These are phyloP conservation scores for Penicillium sp. DNA, from an alignment of 2,329 filamentous ascomycete species.

Conservation along the genomic window DNA sequence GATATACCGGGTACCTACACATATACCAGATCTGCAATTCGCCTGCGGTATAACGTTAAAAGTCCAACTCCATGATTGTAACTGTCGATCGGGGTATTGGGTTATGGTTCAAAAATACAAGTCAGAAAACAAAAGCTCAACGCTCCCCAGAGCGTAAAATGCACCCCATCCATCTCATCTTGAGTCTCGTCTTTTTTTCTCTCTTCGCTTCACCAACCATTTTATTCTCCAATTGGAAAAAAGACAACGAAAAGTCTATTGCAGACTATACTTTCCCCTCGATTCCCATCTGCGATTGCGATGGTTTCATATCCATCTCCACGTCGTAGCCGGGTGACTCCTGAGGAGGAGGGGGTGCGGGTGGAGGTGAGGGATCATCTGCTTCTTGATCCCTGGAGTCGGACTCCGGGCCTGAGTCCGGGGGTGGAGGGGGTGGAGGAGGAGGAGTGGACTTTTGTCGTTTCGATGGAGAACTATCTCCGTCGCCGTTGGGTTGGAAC, in stretches of 20 bases:
- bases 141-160: constrained; percentile 1
- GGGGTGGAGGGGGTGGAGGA: constrained; percentile 36
- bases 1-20: too few species aligned
- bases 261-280: constrained; percentile 22
- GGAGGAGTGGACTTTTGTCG: constrained; percentile 50
- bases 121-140: constrained; percentile 1
- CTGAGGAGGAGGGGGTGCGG: neutral
- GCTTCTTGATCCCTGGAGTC: constrained; percentile 13
- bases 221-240: neutral
- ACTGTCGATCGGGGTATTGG: constrained; percentile 24
- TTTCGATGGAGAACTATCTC: constrained; percentile 51
- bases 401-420: constrained; percentile 15
- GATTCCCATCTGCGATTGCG: constrained; percentile 23
- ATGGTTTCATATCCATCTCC: constrained; percentile 8
- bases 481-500: constrained; percentile 18
- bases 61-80: constrained; percentile 13
- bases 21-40: too few species aligned
- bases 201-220: neutral
- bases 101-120: constrained; percentile 19
- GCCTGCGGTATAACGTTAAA: neutral
- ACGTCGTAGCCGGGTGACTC: neutral
- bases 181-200: too few species aligned
- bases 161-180: neutral
- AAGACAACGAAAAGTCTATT: neutral
- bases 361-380: constrained; percentile 1